Evolutionary conservation across 257 asterid species (phyloP).

Genomic region (Nicotiana tabacum): DNA sequence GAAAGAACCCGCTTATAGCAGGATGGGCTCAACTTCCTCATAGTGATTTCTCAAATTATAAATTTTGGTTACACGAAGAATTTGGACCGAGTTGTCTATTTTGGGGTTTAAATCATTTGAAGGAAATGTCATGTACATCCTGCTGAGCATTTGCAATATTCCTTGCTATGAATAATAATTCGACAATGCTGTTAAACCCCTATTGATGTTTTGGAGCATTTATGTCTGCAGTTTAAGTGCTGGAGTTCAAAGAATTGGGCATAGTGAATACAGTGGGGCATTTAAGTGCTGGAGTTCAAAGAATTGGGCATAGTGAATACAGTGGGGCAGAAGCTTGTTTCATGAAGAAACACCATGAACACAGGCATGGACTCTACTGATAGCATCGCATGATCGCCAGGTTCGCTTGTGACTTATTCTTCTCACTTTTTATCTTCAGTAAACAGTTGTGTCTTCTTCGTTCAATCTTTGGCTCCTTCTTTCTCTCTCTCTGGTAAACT

Average conservation of each 20-base stretch:
- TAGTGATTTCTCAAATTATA: conserved; percentile 5
- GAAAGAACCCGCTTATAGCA: conserved; percentile 62
- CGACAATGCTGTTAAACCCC: background rate
- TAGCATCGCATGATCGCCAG: background rate
- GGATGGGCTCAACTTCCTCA: conserved; percentile 39
- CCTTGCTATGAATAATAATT: background rate
- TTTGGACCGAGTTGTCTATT: background rate
- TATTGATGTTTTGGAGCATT: background rate
- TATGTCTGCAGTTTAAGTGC: background rate
- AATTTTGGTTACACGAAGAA: background rate
- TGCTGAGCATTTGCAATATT: background rate
- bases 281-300: background rate
- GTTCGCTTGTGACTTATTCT: background rate
- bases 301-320: background rate
- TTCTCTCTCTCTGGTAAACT: background rate
- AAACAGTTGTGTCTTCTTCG: background rate
- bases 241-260: background rate
- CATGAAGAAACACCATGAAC: background rate
- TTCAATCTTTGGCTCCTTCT: background rate
- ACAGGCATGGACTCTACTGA: background rate
- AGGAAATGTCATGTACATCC: background rate
- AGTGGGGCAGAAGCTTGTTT: background rate
- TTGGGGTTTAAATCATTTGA: background rate
- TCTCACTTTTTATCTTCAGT: background rate
- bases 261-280: background rate